Evolutionary conservation across 495 filamentous ascomycete species (phyloP).

Genomic region (Penicillium soppii): DNA sequence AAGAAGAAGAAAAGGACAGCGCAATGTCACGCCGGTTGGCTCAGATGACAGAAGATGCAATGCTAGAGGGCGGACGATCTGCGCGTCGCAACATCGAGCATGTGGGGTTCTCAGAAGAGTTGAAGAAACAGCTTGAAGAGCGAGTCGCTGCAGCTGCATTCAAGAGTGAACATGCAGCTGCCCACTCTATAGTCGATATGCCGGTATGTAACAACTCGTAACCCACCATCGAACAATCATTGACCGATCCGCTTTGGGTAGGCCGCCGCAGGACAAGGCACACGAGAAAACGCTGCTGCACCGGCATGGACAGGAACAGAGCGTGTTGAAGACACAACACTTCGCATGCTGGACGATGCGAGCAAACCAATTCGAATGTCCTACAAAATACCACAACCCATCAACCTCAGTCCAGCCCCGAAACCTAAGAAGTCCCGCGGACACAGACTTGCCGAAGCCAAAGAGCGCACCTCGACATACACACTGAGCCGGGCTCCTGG

Average conservation of each 20-base stretch:
- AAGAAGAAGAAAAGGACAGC: slow-evolving; percentile 40
- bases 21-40: slow-evolving; percentile 74
- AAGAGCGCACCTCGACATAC: slow-evolving; percentile 77
- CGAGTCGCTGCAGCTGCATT: slow-evolving; percentile 72
- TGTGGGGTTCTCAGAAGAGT: slow-evolving; percentile 82
- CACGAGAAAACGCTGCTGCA: slow-evolving; percentile 67
- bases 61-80: slow-evolving; percentile 68
- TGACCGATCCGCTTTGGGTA: slow-evolving; percentile 20
- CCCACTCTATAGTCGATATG: slow-evolving; percentile 66
- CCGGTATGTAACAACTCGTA: slow-evolving; percentile 44
- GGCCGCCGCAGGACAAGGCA: slow-evolving; percentile 66
- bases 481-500: slow-evolving; percentile 56
- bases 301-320: slow-evolving; percentile 81
- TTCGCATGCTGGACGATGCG: slow-evolving; percentile 87
- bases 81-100: slow-evolving; percentile 75
- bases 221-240: background rate
- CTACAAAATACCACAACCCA: slow-evolving; percentile 53
- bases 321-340: slow-evolving; percentile 65
- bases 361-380: slow-evolving; percentile 66
- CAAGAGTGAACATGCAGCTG: slow-evolving; percentile 62
- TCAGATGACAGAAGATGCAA: slow-evolving; percentile 76
- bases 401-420: slow-evolving; percentile 61
- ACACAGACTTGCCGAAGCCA: slow-evolving; percentile 67
- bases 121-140: slow-evolving; percentile 72
- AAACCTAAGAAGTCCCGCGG: slow-evolving; percentile 49